A percentile compares a stretch with the other conserved stretches of the same genome.
Evolutionary conservation across 2,329 filamentous ascomycete species (phyloP).

Genomic region (Calonectria naviculata): DNA sequence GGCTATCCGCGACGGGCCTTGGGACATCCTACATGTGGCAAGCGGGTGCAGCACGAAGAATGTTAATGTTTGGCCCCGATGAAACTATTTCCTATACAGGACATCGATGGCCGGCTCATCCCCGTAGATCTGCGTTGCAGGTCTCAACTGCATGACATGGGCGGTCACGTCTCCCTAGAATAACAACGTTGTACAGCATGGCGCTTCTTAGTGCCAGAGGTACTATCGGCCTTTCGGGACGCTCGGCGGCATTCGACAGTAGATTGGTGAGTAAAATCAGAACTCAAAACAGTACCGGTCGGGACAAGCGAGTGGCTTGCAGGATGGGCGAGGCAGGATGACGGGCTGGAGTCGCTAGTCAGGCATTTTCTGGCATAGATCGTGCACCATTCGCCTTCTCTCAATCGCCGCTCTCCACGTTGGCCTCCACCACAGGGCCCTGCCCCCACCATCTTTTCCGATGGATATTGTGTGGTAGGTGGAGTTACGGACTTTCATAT

Average conservation of each 20-base stretch:
- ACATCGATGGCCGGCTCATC: neutral
- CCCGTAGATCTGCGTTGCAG: conserved; percentile 14
- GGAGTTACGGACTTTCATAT: conserved; percentile 9
- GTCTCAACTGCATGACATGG: conserved; percentile 15
- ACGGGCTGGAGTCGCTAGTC: conserved; percentile 13
- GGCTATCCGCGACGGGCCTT: neutral
- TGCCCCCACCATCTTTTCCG: conserved; percentile 5
- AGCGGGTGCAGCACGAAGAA: neutral
- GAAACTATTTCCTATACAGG: neutral
- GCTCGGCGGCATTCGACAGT: conserved; percentile 5
- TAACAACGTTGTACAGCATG: neutral
- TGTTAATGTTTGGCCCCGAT: neutral
- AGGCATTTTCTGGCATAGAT: conserved; percentile 2
- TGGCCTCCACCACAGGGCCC: conserved; percentile 9
- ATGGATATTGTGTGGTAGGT: conserved; percentile 8
- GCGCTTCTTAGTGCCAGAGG: neutral
- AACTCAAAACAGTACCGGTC: neutral
- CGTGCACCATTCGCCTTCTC: neutral
- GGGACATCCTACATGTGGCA: neutral
- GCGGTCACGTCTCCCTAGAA: neutral
- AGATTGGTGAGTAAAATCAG: neutral
- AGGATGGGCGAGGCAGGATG: conserved; percentile 11
- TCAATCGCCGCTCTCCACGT: conserved; percentile 6
- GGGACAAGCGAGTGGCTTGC: conserved; percentile 15
- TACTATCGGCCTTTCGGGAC: neutral